Evolutionary conservation across 2,329 filamentous ascomycete genomes (phyloP), one percentile per base, ranked within the genome.

Genomic region (Dryadomyces quercus-mongolicae): DNA sequence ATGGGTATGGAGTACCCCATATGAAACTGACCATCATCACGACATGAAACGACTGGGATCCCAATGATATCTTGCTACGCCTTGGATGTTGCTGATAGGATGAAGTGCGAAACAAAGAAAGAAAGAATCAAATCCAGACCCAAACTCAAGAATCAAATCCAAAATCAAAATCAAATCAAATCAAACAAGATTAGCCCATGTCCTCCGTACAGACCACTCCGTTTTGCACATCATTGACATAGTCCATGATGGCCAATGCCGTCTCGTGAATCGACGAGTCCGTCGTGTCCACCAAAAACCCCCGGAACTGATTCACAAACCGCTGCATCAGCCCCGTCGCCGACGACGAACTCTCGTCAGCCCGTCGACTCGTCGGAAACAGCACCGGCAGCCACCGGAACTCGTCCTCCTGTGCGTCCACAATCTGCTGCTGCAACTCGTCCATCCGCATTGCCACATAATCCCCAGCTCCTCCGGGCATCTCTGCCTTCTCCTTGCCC

Each of bases 211-310:
- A 31, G 7, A 40, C n/a, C 31, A 53, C n/a, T 6, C 54, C 54
- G 6, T 38, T 9, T 49, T 53, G 16, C 21, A 54, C 52, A n/a
- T 56, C 52, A 16, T 51, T 43, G 20, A 55, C 12, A 20, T 54
- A 49, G 8, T 50, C 47, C 13, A 43, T 15, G 16, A 55, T 48
- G 7, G 25, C 20, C 12, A 7, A 15, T 5, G 55, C 57, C n/a
- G 50, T 25, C 49, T 50, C 48, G 20, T 10, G 25, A 13, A 51
- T 25, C 8, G 40, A 18, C 20, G 43, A 36, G 1, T 15, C 18
- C 13, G 55, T 54, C 1, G 51, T n/a, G 51, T 55, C 55, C 31
- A 58, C 34, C 7, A 13, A 5, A 5, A n/a, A 10, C 18, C 49
- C 46, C 31, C 47, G n/a, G 43, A 46, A 46, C 22, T n/a, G 25